Evolutionary conservation across 805 yeast species (phyloP).

Genomic region (Yarrowia porcina): DNA sequence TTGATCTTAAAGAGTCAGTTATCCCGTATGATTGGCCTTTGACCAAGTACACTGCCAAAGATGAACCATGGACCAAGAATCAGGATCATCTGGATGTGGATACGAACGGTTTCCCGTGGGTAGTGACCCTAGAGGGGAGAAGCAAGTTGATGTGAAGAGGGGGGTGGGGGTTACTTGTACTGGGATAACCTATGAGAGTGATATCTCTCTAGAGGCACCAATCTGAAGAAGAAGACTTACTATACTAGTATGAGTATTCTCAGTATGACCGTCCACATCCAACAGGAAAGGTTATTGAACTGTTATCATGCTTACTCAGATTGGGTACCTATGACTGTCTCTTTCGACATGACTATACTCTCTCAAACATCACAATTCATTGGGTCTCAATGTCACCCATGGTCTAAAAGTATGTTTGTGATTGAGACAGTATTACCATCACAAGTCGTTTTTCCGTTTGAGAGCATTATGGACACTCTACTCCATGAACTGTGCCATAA

Average conservation of each 20-base stretch:
- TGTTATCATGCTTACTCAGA: no score
- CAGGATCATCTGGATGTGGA: background rate
- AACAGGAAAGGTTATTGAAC: no score
- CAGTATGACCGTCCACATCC: no score
- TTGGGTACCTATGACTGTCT: no score
- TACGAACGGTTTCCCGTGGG: conserved; percentile 1
- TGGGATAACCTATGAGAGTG: no score
- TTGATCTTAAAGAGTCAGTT: background rate
- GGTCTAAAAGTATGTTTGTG: conserved; percentile 74
- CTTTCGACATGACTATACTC: no score
- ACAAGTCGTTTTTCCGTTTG: conserved; percentile 55
- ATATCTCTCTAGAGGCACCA: no score
- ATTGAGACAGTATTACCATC: conserved; percentile 57
- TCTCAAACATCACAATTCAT: conserved; percentile 60
- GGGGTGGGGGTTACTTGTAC: no score
- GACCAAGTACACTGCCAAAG: background rate
- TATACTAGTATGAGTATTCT: no score
- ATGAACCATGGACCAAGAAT: conserved; percentile 10
- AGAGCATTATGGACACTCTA: conserved; percentile 72
- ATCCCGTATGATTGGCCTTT: conserved; percentile 12
- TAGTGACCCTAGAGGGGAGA: background rate
- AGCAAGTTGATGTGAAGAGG: no score
- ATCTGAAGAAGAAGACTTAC: no score
- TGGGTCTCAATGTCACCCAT: conserved; percentile 78
- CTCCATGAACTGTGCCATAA: conserved; percentile 85